Evolutionary conservation across 2,329 filamentous ascomycete species (phyloP).

Genomic region (Fusarium protoensiforme): DNA sequence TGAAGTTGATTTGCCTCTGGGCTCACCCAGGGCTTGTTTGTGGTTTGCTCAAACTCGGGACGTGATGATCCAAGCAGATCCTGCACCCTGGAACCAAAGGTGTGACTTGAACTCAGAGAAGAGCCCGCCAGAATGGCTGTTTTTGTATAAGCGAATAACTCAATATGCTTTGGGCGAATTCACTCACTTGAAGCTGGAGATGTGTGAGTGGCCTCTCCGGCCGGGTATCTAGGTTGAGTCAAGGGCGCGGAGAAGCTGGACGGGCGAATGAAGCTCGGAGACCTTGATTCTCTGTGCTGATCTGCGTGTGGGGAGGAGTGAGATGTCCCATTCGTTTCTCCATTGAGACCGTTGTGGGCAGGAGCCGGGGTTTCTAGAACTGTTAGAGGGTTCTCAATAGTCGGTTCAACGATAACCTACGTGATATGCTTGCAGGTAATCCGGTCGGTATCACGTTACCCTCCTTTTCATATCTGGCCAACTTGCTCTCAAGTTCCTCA

Average conservation of each 20-base stretch:
- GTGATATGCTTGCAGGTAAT: slow-evolving; percentile 16
- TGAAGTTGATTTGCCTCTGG: slow-evolving; percentile 29
- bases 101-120: slow-evolving; percentile 40
- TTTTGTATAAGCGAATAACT: neutral
- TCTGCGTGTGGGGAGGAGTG: slow-evolving; percentile 36
- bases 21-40: slow-evolving; percentile 29
- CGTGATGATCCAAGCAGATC: slow-evolving; percentile 37
- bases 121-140: slow-evolving; percentile 40
- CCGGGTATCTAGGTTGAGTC: slow-evolving; percentile 10
- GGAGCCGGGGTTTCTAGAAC: slow-evolving; percentile 3
- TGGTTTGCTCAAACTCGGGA: slow-evolving; percentile 15
- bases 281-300: slow-evolving; percentile 28
- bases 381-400: neutral
- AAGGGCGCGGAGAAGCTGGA: slow-evolving; percentile 40
- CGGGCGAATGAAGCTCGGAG: slow-evolving; percentile 36
- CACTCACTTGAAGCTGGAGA: slow-evolving; percentile 40
- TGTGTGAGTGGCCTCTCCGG: slow-evolving; percentile 13
- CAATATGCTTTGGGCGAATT: fast-evolving
- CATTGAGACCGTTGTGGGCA: slow-evolving; percentile 4
- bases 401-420: neutral
- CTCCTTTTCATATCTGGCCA: slow-evolving; percentile 40
- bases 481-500: slow-evolving; percentile 40
- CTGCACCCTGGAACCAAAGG: slow-evolving; percentile 39
- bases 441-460: slow-evolving; percentile 23
- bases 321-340: slow-evolving; percentile 17